These are phyloP conservation scores for Hymenotorrendiella dingleyae DNA, from an alignment of 2,329 filamentous ascomycete genomes.

Conservation along the genomic window DNA sequence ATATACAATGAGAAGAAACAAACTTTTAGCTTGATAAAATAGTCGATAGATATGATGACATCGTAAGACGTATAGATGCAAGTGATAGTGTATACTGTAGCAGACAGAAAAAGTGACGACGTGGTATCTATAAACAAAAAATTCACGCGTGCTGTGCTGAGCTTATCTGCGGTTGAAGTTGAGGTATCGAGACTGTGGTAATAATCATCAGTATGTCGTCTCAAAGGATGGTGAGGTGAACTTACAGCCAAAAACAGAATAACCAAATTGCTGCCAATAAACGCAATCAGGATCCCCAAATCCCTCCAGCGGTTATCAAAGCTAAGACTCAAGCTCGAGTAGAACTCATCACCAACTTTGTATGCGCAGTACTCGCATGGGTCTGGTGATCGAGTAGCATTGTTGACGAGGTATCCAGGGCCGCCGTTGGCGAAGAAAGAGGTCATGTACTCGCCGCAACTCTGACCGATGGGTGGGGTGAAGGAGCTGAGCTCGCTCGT, in stretches of 20 bases:
- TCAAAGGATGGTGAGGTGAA: neutral
- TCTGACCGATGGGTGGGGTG: conserved; percentile 56
- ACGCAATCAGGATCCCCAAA: conserved; percentile 70
- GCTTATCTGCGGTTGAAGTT: conserved; percentile 40
- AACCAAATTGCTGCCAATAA: conserved; percentile 71
- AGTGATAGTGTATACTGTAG: too few relatives aligned
- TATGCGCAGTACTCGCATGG: conserved; percentile 79
- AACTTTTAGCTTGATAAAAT: too few relatives aligned
- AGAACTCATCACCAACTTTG: conserved; percentile 76
- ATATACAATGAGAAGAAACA: too few relatives aligned
- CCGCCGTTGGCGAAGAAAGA: conserved; percentile 64
- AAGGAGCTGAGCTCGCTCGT: conserved; percentile 61
- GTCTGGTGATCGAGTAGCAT: conserved; percentile 56
- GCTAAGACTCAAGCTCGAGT: conserved; percentile 56
- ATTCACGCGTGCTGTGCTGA: neutral
- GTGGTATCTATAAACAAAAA: conserved; percentile 1
- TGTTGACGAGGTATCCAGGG: conserved; percentile 64
- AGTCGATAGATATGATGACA: neutral
- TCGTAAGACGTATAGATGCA: too few relatives aligned
- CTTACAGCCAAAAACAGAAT: conserved; percentile 47
- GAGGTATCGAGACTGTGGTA: conserved; percentile 32
- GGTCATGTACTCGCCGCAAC: conserved; percentile 71
- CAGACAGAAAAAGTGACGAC: neutral
- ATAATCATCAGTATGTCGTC: conserved; percentile 7
- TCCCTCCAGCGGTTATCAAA: conserved; percentile 75